A percentile compares a stretch with the other conserved stretches of the same genome.
Conservation (phyloP, 2,329 filamentous ascomycete genomes). For the Paecilomyces niveus region DNA sequence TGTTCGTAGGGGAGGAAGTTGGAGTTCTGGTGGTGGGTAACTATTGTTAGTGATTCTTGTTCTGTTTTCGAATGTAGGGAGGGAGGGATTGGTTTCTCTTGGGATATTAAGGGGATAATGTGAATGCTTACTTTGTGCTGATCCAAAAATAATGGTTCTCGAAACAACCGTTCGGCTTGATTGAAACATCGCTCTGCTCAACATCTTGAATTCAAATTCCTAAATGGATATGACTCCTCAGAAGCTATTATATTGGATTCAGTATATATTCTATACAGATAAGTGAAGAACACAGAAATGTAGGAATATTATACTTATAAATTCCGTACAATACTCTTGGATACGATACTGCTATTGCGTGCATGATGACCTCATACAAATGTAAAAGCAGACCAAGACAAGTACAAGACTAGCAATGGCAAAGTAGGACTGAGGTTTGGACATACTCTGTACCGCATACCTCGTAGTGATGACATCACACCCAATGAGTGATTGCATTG, state of each 20-base stretch:
- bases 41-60: background rate
- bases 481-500: background rate
- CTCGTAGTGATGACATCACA: background rate
- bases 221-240: background rate
- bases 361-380: background rate
- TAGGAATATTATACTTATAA: background rate
- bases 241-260: background rate
- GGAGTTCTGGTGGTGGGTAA: background rate
- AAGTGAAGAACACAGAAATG: too few species aligned
- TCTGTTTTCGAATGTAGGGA: background rate
- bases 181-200: background rate
- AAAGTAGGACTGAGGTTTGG: too few species aligned
- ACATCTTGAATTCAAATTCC: background rate
- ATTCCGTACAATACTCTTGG: too few species aligned
- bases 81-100: too few species aligned
- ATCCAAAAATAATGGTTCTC: background rate
- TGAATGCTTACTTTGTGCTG: background rate
- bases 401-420: background rate
- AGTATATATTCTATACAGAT: background rate
- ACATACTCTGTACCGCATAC: background rate
- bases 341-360: background rate
- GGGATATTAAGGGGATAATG: too few species aligned
- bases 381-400: background rate
- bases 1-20: background rate
- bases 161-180: background rate